Base-by-base conservation (phyloP, 768 basidiomycete species). In the Auriscalpium orientale region DNA sequence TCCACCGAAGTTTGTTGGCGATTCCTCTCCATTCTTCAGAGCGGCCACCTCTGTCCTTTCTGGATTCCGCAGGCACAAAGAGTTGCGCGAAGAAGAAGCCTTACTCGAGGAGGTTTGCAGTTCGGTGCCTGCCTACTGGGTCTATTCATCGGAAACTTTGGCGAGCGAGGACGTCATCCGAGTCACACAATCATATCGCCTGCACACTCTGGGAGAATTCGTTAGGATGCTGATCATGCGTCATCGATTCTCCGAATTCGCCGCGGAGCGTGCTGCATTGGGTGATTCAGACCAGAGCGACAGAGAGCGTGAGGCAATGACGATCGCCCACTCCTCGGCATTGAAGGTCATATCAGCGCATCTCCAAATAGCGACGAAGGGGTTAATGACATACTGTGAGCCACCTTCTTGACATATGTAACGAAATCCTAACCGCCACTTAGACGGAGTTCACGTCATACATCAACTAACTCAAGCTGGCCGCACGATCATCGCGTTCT, bases 401-500 rank as follows among this genome's bases (percentile, higher is more conserved):
- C 61, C 46, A 56, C 51, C 44, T 49, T 55, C 37, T 50, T 45
- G 50, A 16, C 47, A n/a, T 63, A 28, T 48, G 49, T 46, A 22
- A 44, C 13, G 40, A 59, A n/a, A 34, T 16, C 28, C 22, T 40
- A 16, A 40, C 53, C 44, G 59, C 36, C 4, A 18, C 21, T 4
- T 65, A 94, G 91, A 93, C 69, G 93, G 93, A 2, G 92, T 95
- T 1, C 92, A 95, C 68, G 92, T 95, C 57, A 95, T 97, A 47
- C 93, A 97, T 67, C 94, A 97, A 68, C 75, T 95, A 57, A 95
- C 93, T 4, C 92, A 95, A 66, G 93, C 93, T 21, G 94, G 94
- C 8, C 82, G 94, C 50, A 94, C 94, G 2, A 77, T 97, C 16
- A 82, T 95, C 53, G 91, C 91, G 13, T 82, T 95, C 58, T 76